Evolutionary conservation across 345 rosid species (phyloP).

Genomic region (Rhizophora mangle): DNA sequence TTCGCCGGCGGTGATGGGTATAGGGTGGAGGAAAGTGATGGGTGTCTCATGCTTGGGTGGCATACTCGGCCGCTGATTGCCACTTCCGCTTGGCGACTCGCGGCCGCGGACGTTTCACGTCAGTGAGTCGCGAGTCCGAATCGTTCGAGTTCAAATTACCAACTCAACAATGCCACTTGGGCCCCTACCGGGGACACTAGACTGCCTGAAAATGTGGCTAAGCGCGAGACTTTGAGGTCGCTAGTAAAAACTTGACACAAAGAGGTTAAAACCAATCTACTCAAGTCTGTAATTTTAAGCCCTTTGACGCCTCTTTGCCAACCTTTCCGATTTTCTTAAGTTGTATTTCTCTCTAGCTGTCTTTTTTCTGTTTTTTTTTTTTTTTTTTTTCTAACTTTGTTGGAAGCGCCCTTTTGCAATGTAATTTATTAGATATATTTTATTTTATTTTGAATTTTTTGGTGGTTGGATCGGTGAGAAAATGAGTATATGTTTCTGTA

Average conservation of each 20-base stretch:
- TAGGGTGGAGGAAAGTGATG: constrained; percentile 75
- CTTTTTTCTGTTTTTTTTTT: too few species aligned
- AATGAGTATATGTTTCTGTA: constrained; percentile 2
- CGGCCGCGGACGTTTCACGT: not conserved
- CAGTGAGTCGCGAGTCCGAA: not conserved
- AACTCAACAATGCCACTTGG: constrained; percentile 7
- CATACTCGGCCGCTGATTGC: constrained; percentile 77
- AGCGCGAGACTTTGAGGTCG: too few species aligned
- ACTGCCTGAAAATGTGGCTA: too few species aligned
- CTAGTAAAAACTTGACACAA: too few species aligned
- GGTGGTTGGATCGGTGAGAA: not conserved
- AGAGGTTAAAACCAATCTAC: not conserved
- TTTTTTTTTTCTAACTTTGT: not conserved
- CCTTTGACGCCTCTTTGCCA: not conserved
- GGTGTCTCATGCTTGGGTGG: constrained; percentile 87
- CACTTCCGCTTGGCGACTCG: constrained; percentile 71
- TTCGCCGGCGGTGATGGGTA: constrained; percentile 82
- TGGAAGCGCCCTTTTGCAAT: not conserved
- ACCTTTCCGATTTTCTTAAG: not conserved
- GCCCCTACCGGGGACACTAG: too few species aligned
- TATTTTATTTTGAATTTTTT: not conserved
- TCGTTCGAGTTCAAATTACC: constrained; percentile 7
- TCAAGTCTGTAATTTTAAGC: constrained; percentile 9
- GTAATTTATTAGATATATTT: constrained; percentile 14
- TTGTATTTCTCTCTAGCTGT: too few species aligned